Evolutionary conservation across 495 filamentous ascomycete species (phyloP).

Genomic region (Neurospora sp.): DNA sequence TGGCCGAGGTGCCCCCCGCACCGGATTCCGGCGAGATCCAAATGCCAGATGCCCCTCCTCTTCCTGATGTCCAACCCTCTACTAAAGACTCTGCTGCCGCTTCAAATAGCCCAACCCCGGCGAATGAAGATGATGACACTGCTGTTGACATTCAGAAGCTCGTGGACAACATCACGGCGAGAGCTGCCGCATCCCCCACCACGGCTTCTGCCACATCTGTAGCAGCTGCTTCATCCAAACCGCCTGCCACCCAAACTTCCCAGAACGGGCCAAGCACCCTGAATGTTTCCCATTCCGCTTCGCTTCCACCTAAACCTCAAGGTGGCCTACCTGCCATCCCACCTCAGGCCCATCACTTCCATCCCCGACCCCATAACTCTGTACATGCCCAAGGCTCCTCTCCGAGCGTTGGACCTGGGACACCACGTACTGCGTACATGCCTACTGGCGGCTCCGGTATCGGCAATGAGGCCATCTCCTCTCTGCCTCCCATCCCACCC

Average conservation of each 20-base stretch:
- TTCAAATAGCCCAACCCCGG: slow-evolving; percentile 12
- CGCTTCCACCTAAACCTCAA: slow-evolving; percentile 43
- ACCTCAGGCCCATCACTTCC: slow-evolving; percentile 34
- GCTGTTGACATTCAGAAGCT: slow-evolving; percentile 39
- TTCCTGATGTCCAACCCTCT: slow-evolving; percentile 7
- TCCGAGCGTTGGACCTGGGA: slow-evolving; percentile 23
- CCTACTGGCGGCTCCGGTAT: slow-evolving; percentile 45
- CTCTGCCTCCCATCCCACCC: slow-evolving; percentile 50
- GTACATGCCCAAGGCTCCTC: slow-evolving; percentile 26
- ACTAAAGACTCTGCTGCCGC: slow-evolving; percentile 17
- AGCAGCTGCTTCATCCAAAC: slow-evolving; percentile 18
- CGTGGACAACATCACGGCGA: slow-evolving; percentile 41
- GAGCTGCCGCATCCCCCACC: slow-evolving; percentile 23
- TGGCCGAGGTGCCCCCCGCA: slow-evolving; percentile 2
- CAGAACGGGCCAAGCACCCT: slow-evolving; percentile 21
- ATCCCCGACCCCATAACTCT: slow-evolving; percentile 17
- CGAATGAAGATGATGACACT: slow-evolving; percentile 26
- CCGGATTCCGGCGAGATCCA: slow-evolving; percentile 1
- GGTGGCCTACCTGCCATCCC: slow-evolving; percentile 30
- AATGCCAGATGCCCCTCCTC: slow-evolving; percentile 3
- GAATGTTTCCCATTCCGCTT: slow-evolving; percentile 35
- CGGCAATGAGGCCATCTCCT: slow-evolving; percentile 39
- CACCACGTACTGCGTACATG: slow-evolving; percentile 35
- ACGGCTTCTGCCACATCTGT: slow-evolving; percentile 10
- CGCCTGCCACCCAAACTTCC: slow-evolving; percentile 26